phyloP scores from a whole-genome alignment of 192 early-diverging fungal genomes.

The Polychytrium aggregatum region DNA sequence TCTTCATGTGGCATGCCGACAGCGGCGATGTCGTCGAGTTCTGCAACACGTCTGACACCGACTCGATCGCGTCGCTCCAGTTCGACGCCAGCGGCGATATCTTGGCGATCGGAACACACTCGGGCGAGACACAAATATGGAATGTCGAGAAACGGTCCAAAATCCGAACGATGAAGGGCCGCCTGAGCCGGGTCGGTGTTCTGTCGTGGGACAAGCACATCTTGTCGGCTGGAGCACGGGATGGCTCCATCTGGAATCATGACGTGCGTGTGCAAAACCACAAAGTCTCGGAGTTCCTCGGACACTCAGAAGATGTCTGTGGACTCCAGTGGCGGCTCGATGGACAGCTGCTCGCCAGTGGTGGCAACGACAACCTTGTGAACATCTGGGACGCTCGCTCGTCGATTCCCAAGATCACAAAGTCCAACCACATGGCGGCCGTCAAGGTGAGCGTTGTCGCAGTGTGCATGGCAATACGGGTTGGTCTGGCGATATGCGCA shows the following conservation, averaged over 20 bases:
- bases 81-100: constrained; percentile 35
- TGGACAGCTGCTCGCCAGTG: constrained; percentile 36
- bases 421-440: constrained; percentile 40
- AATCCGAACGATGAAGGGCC: constrained; percentile 76
- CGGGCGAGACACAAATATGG: constrained; percentile 86
- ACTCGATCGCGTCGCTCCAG: constrained; percentile 23
- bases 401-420: constrained; percentile 30
- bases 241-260: constrained; percentile 89
- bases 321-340: constrained; percentile 41
- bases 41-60: constrained; percentile 16
- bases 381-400: constrained; percentile 45
- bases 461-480: background rate
- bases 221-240: constrained; percentile 72
- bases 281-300: constrained; percentile 56
- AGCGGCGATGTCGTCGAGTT: constrained; percentile 35
- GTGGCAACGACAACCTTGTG: constrained; percentile 49
- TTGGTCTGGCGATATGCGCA: no score
- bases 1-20: constrained; percentile 44
- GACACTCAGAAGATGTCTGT: constrained; percentile 55
- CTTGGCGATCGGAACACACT: constrained; percentile 54
- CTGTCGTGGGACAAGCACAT: constrained; percentile 77
- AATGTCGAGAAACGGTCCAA: constrained; percentile 62
- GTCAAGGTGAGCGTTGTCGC: constrained; percentile 34
- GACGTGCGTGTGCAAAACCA: constrained; percentile 84
- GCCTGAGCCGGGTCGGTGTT: constrained; percentile 67